phyloP scores from a whole-genome alignment of 2,329 filamentous ascomycete species.

The Canariomyces notabilis region DNA sequence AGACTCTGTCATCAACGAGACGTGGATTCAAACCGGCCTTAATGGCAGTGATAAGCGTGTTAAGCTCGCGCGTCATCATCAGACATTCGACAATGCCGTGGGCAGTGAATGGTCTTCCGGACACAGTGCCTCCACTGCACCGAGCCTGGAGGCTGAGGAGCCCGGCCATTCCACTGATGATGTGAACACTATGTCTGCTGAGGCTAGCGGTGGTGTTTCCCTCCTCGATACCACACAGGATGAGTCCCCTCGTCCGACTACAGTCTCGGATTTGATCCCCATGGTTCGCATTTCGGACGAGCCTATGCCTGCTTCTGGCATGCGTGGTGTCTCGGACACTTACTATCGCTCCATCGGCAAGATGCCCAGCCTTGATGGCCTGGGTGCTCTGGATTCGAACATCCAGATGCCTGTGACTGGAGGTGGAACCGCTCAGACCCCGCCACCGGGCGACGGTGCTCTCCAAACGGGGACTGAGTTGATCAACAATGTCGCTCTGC shows the following conservation, averaged over 20 bases:
- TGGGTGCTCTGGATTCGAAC: neutral
- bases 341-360: conserved; percentile 16
- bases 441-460: neutral
- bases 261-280: conserved; percentile 5
- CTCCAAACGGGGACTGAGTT: neutral
- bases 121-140: neutral
- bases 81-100: conserved; percentile 12
- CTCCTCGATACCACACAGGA: conserved; percentile 1
- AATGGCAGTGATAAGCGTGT: conserved; percentile 39
- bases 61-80: conserved; percentile 30
- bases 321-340: conserved; percentile 18
- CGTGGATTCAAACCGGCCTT: conserved; percentile 36
- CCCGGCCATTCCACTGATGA: conserved; percentile 5
- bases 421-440: neutral
- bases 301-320: conserved; percentile 6
- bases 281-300: conserved; percentile 9
- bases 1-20: conserved; percentile 32
- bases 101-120: neutral
- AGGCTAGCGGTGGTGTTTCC: conserved; percentile 11
- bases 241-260: conserved; percentile 1
- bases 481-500: conserved; percentile 18
- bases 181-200: neutral
- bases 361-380: conserved; percentile 6
- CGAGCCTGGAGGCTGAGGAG: neutral
- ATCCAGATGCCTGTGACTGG: neutral